Percentiles rank a stretch among this genome's conserved stretches.
Evolutionary conservation across 2,329 filamentous ascomycete species (phyloP).

Genomic region (Neofusicoccum umdonicola): DNA sequence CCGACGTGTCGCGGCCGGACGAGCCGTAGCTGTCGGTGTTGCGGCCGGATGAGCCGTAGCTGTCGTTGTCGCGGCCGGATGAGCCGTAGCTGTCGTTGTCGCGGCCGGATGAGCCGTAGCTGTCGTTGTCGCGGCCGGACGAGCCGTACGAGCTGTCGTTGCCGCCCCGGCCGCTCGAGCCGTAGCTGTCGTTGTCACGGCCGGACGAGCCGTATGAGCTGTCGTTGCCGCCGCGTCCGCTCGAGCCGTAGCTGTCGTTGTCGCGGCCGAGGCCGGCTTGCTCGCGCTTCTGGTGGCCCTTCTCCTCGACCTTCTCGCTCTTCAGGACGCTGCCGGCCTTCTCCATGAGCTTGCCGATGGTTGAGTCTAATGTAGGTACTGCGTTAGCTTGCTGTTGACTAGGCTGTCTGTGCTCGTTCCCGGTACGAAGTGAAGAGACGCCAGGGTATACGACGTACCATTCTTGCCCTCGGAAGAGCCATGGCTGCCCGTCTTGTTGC

Average conservation of each 20-base stretch:
- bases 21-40: no score
- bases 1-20: no score
- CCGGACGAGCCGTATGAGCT: not conserved
- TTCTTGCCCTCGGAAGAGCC: not conserved
- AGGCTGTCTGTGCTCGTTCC: not conserved
- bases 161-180: not conserved
- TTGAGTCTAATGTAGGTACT: conserved; percentile 42
- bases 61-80: no score
- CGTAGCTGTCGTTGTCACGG: not conserved
- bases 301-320: conserved; percentile 48
- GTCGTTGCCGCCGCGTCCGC: not conserved
- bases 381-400: conserved; percentile 6
- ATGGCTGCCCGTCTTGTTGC: conserved; percentile 33
- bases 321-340: conserved; percentile 54
- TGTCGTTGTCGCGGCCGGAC: no score
- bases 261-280: conserved; percentile 14
- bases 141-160: not conserved
- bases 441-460: not conserved
- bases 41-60: no score
- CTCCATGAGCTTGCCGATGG: conserved; percentile 58
- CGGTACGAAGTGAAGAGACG: not conserved
- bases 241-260: not conserved
- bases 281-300: conserved; percentile 53
- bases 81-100: not conserved
- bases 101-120: no score